These are phyloP conservation scores for Sambucus nigra DNA, from an alignment of 129 eudicot genomes.

Conservation along the genomic window DNA sequence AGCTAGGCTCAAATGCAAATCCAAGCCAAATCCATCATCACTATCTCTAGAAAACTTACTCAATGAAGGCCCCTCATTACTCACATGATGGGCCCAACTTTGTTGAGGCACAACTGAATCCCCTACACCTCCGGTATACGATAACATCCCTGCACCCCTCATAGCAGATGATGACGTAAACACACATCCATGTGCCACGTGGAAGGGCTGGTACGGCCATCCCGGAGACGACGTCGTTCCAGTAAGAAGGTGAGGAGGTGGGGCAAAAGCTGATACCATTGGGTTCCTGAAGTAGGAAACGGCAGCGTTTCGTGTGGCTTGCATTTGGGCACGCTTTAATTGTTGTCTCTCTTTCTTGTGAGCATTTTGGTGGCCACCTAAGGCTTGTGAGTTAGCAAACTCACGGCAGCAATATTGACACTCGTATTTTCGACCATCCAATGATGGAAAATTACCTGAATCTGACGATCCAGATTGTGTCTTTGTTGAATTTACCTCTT, in stretches of 20 bases:
- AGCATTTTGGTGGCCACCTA: slow-evolving; percentile 97
- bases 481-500: slow-evolving; percentile 42
- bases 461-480: slow-evolving; percentile 43
- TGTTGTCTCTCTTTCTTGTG: slow-evolving; percentile 94
- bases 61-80: slow-evolving; percentile 55
- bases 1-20: slow-evolving; percentile 66
- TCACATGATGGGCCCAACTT: slow-evolving; percentile 25
- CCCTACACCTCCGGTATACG: slow-evolving; percentile 44
- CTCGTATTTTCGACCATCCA: slow-evolving; percentile 77
- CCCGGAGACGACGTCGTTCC: slow-evolving; percentile 39
- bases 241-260: slow-evolving; percentile 72
- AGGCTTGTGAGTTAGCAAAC: slow-evolving; percentile 91
- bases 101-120: slow-evolving; percentile 54
- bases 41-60: slow-evolving; percentile 48
- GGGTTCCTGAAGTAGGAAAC: slow-evolving; percentile 79
- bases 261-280: slow-evolving; percentile 75
- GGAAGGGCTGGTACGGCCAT: slow-evolving; percentile 64
- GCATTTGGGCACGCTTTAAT: slow-evolving; percentile 84
- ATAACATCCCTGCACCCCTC: slow-evolving; percentile 27
- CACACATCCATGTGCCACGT: slow-evolving; percentile 64
- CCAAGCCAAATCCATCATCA: slow-evolving; percentile 69
- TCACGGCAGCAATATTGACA: slow-evolving; percentile 94
- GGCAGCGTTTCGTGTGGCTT: slow-evolving; percentile 82
- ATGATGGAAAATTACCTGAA: slow-evolving; percentile 34
- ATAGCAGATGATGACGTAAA: slow-evolving; percentile 29